Evolutionary conservation across 2,329 filamentous ascomycete species (phyloP), one percentile per base, ranked within the genome.

Genomic region (Tolypocladium sp.): DNA sequence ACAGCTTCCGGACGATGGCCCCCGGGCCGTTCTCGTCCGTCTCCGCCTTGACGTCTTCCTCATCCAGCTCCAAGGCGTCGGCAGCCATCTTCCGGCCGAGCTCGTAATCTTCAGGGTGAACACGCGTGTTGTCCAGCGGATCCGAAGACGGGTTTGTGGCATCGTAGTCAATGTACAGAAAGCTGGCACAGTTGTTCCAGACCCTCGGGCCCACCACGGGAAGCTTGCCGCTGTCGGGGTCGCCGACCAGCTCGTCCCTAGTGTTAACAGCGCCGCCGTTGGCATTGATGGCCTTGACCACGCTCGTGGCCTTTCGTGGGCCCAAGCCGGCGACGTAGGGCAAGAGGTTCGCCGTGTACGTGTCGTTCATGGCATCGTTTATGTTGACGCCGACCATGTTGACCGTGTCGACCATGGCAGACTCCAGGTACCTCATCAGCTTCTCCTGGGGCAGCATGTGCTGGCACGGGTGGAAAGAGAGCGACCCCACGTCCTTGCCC

Each of bases 61-160:
- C 94, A 66, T 99, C 94, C 65, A 99, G 82, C 71, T 97, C 93
- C 55, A 99, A 80, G 20, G 94, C 94, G 78, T 99, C 94, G 4
- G 94, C 94, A 25, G 94, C 94, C 88, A 99, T 97, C 76, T 99
- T 99, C 66, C 93, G 90, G 55, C 92, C 94, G 62, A 99, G 87
- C 66, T 99, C 94, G 73, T 99, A 99, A 71, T 99, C 94, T 77
- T 99, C 94, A 1, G 94, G 94, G 69, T 99, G 94, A 22, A 99
- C 92, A 77, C 94, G 90, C 54, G 94, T 99, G 70, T 94, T 96
- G 74, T 99, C 94, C 33, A 99, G 81, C 60, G 95, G 96, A 70
- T 99, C 94, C 1, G 92, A 91, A 17, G 89, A 83, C 2, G 87
- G 82, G 66, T 91, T 91, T 17, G 87, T 86, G n/a, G 85, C 82